Conservation (phyloP, 139 green algal genomes). For the Monoraphidium neglectum region DNA sequence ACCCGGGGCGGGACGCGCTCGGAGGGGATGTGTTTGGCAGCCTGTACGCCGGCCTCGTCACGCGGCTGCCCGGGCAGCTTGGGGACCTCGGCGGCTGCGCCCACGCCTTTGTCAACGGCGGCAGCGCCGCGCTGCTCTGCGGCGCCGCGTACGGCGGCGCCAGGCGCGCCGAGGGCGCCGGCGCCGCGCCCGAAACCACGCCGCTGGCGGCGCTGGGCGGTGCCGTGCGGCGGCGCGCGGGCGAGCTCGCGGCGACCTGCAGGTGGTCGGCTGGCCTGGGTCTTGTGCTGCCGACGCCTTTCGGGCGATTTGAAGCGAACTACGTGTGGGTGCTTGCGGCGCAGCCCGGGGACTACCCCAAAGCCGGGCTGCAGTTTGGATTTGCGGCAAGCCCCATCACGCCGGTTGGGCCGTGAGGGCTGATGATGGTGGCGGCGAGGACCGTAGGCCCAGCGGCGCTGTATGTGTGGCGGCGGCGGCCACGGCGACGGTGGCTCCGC, state of each 20-base stretch:
- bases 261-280: conserved; percentile 55
- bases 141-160: conserved; percentile 3
- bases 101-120: conserved; percentile 79
- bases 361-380: conserved; percentile 69
- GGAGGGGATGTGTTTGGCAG: conserved; percentile 66
- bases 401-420: too few relatives aligned
- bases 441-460: too few relatives aligned
- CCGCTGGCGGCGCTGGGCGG: neutral
- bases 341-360: conserved; percentile 54
- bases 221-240: neutral
- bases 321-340: conserved; percentile 50
- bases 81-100: conserved; percentile 50
- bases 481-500: too few relatives aligned
- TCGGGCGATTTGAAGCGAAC: conserved; percentile 64
- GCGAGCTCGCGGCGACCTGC: conserved; percentile 10
- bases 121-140: conserved; percentile 53
- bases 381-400: conserved; percentile 42
- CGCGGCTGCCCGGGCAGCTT: conserved; percentile 22
- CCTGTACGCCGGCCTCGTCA: conserved; percentile 63
- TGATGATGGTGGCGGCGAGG: too few relatives aligned
- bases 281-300: conserved; percentile 55
- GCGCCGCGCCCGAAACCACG: neutral
- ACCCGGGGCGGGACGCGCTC: conserved; percentile 51
- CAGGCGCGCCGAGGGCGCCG: neutral
- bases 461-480: too few relatives aligned